Evolutionary conservation across 164 flowering plant genomes (phyloP), one percentile per base, ranked within the genome.

Genomic region (Stephania yunnanensis): DNA sequence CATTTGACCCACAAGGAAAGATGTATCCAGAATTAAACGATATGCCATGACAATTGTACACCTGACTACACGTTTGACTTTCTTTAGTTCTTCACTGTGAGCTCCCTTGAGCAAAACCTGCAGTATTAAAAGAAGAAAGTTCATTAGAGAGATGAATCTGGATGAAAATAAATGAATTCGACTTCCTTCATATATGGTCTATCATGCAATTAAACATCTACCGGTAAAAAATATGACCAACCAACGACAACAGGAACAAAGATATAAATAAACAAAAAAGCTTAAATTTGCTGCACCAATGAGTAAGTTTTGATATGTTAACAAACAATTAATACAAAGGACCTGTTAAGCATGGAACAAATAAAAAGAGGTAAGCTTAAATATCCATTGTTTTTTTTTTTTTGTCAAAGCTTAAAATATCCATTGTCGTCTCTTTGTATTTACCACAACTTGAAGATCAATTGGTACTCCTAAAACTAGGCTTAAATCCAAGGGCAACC

Each of bases 91-190:
- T 65, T 91, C 92, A 79, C 89, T 87, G 76, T 82, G 88, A 52
- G 92, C 84, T 74, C 99, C 99, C 84, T 90, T 93, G 84, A 95
- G 85, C 82, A 95, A 85, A 86, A 95, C 85, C 99, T 95, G 96
- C 83, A 77, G 66, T 17, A 78, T 58, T 64, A 5, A 64, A 76
- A 71, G 6, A 25, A 61, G 12, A 1, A 63, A 65, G 30, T 50
- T 9, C 64, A 58, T 58, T 58, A 58, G 17, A 3, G 20, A 58
- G 19, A 58, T 15, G 42, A 1, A 13, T 58, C n/a, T 12, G 15
- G 64, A 58, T 15, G 19, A 58, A 2, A 58, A n/a, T n/a, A 15
- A 58, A 58, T 17, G 64, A 58, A 58, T 10, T 11, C 55, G 9
- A 2, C 19, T 58, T 4, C 19, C 17, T 58, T 58, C n/a, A 58